Evolutionary conservation across 768 basidiomycete genomes (phyloP).

Genomic region (Rhizopogon salebrosus): DNA sequence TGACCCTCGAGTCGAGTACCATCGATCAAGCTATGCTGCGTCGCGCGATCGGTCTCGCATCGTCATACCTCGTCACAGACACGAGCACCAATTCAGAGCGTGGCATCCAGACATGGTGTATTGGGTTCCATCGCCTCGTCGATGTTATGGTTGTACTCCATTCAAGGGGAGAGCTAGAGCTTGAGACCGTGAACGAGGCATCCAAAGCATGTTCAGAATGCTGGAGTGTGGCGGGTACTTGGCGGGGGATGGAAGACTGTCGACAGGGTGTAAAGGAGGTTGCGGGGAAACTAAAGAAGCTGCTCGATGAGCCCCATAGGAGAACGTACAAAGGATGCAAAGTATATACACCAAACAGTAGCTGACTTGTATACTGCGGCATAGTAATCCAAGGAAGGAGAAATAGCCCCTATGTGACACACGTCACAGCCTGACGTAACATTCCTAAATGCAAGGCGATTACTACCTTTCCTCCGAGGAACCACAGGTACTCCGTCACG

Average conservation of each 20-base stretch:
- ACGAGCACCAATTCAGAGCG: conserved; percentile 52
- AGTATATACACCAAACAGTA: conserved; percentile 25
- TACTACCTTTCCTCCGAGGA: too few relatives aligned
- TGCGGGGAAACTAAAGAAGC: conserved; percentile 53
- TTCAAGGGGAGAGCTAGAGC: conserved; percentile 57
- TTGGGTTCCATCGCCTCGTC: conserved; percentile 63
- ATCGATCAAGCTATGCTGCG: conserved; percentile 62
- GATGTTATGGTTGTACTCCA: conserved; percentile 75
- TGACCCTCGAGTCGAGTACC: conserved; percentile 37
- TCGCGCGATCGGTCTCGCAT: conserved; percentile 62
- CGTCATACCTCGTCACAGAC: conserved; percentile 78
- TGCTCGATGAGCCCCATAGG: conserved; percentile 32
- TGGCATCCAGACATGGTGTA: conserved; percentile 59
- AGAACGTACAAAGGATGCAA: conserved; percentile 28
- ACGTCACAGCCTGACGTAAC: conserved; percentile 2
- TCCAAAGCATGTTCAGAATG: conserved; percentile 66
- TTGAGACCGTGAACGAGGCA: conserved; percentile 71
- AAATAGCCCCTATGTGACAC: conserved; percentile 2
- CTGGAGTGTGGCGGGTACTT: conserved; percentile 68
- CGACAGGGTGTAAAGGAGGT: conserved; percentile 56
- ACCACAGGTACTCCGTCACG: neutral
- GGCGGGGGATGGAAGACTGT: conserved; percentile 62
- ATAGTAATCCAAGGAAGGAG: neutral
- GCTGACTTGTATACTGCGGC: neutral
- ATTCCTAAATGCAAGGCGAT: too few relatives aligned